Evolutionary conservation across 2,329 filamentous ascomycete species (phyloP), one percentile per base, ranked within the genome.

Genomic region (Cordyceps farinosa): DNA sequence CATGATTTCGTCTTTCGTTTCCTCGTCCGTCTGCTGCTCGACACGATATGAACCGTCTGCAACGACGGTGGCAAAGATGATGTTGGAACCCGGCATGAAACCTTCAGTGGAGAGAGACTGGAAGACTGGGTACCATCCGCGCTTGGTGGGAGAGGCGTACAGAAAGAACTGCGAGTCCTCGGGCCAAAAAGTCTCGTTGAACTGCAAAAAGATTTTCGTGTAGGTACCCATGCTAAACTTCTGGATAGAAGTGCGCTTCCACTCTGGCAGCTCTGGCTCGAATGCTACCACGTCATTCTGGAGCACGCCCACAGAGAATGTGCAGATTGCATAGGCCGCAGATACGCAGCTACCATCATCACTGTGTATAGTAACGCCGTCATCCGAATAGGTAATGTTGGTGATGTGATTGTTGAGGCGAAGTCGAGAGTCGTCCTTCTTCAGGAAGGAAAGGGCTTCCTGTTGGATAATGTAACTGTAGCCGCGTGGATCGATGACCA

Each of bases 191-290:
- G 85, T 83, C 61, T 86, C 77, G 65, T 86, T 78, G 73, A 90
- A 90, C 66, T 90, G 87, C 65, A 88, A 76, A 74, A 90, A 90
- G 65, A 90, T 84, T 71, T 91, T 91, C 58, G 87, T 90, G 74
- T 90, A 91, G 0, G 87, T 90, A 7, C 84, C 88, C 84, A 90
- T 90, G 65, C 80, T 77, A 71, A 90, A 89, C 44, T 82, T 85
- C 3, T 84, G 80, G 58, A 90, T 88, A 0, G 85, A 84, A 3
- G 79, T 80, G 15, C 81, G 77, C 72, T 91, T 90, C 88, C 87
- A 90, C 3, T 72, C 72, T 0, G 88, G 88, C 0, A 90, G 76
- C 5, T 75, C 67, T 0, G 88, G 88, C 11, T 77, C 70, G 70
- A 90, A 91, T 0, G 73, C 71, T 1, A 90, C 80, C 0, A 76